phyloP scores from a whole-genome alignment of 2,329 filamentous ascomycete genomes.

The Aspergillus intermedius region DNA sequence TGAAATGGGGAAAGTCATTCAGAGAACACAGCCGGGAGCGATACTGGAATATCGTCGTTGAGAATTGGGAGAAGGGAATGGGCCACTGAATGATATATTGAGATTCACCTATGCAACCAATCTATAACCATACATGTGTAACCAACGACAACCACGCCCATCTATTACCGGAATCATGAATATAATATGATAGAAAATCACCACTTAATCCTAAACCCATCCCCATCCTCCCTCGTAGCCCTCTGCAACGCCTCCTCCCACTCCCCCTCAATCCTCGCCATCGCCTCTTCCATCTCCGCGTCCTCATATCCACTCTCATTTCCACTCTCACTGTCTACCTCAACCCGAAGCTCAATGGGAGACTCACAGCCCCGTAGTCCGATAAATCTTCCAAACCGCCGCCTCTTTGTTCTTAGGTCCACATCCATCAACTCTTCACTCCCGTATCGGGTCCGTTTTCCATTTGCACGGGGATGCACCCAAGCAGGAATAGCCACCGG shows the following conservation, averaged over 20 bases:
- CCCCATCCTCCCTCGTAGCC: constrained; percentile 18
- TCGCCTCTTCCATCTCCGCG: constrained; percentile 11
- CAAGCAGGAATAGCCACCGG: constrained; percentile 27
- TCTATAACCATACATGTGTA: too few relatives aligned
- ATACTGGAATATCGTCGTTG: constrained; percentile 32
- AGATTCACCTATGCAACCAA: background rate
- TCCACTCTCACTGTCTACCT: background rate
- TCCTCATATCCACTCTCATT: background rate
- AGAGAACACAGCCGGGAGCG: constrained; percentile 27
- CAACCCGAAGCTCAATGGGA: constrained; percentile 6
- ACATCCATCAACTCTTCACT: constrained; percentile 6
- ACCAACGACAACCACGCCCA: too few relatives aligned
- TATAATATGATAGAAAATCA: background rate
- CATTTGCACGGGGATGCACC: constrained; percentile 14
- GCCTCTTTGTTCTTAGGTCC: constrained; percentile 32
- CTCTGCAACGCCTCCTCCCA: constrained; percentile 23
- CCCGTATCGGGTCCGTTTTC: background rate
- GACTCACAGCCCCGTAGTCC: constrained; percentile 34
- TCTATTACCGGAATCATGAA: background rate
- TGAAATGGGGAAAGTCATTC: constrained; percentile 33
- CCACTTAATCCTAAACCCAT: background rate
- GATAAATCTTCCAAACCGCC: constrained; percentile 39
- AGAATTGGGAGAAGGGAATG: constrained; percentile 30
- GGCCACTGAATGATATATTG: constrained; percentile 16
- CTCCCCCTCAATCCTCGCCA: constrained; percentile 20